Base-by-base conservation (phyloP, 2,329 filamentous ascomycete genomes). In the Beauveria asiatica region DNA sequence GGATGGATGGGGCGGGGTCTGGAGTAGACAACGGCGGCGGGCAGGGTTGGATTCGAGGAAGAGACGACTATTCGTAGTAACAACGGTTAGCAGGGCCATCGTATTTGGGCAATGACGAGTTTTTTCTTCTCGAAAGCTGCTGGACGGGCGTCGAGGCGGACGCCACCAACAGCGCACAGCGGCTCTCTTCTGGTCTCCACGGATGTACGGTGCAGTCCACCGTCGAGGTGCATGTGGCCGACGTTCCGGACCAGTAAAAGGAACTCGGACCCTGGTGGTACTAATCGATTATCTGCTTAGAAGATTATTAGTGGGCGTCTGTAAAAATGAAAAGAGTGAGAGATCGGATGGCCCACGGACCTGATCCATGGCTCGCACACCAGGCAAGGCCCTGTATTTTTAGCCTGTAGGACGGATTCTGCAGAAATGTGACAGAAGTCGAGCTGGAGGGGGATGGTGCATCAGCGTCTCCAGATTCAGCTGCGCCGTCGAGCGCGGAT, bases 351-450 rank as follows among this genome's bases (percentile, higher is more conserved):
- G 49, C 44, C 50, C 41, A n/a, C 33, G 57, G 50, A 46, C 57
- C 57, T 59, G 57, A 54, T 54, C 54, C 57, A 60, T 45, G 49
- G 57, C 57, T 48, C 44, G 25, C n/a, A 48, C 50, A 27, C 25
- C 2, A 25, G 13, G 23, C 44, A 16, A n/a, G 49, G 16, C 16
- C 25, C 50, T 48, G 42, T 23, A 23, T 23, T 23, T n/a, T n/a
- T n/a, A n/a, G n/a, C n/a, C n/a, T n/a, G n/a, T 46, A 25, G 46
- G 13, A 41, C 6, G 42, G 11, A 5, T 37, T 23, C 8, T 23
- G 30, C 17, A 5, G 54, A 42, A 50, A 54, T 54, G 37, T 60
- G 57, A 54, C 42, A 60, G 50, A 42, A 42, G 41, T 17, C 55
- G 41, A 37, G 25, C 25, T 37, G 41, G 46, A 44, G 48, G 25